Conservation (phyloP, 306 rosid species). For the Prunus mira region DNA sequence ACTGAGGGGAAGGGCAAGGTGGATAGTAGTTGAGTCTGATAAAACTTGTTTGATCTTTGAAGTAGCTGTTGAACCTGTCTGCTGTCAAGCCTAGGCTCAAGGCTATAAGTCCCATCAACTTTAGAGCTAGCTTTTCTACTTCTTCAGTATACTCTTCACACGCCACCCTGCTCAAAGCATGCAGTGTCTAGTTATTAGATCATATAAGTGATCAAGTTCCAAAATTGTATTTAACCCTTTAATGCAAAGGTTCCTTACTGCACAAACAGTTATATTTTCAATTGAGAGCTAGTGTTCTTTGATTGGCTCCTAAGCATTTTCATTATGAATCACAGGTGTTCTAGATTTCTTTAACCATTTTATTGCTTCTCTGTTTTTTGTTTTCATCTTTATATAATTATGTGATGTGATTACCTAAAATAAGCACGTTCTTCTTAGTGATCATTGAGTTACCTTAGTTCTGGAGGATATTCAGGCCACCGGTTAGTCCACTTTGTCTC, state of each 20-base stretch:
- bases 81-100: conserved; percentile 54
- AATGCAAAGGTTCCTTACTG: not conserved
- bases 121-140: conserved; percentile 39
- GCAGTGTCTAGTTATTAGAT: not conserved
- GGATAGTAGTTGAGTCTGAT: conserved; percentile 55
- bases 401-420: too few species aligned
- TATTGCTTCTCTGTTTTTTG: too few species aligned
- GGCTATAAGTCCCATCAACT: conserved; percentile 53
- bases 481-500: conserved; percentile 31
- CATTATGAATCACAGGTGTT: not conserved
- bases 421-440: too few species aligned
- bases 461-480: conserved; percentile 45
- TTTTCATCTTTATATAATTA: too few species aligned
- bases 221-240: not conserved
- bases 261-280: not conserved
- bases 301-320: not conserved
- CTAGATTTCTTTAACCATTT: not conserved
- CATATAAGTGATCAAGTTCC: not conserved
- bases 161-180: conserved; percentile 25
- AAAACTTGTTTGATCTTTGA: conserved; percentile 46
- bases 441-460: conserved; percentile 36
- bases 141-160: conserved; percentile 47
- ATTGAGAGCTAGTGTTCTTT: not conserved
- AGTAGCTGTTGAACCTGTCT: conserved; percentile 37
- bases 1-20: conserved; percentile 53